Conservation (phyloP, 306 rosid genomes). For the Arachis hypogaea region DNA sequence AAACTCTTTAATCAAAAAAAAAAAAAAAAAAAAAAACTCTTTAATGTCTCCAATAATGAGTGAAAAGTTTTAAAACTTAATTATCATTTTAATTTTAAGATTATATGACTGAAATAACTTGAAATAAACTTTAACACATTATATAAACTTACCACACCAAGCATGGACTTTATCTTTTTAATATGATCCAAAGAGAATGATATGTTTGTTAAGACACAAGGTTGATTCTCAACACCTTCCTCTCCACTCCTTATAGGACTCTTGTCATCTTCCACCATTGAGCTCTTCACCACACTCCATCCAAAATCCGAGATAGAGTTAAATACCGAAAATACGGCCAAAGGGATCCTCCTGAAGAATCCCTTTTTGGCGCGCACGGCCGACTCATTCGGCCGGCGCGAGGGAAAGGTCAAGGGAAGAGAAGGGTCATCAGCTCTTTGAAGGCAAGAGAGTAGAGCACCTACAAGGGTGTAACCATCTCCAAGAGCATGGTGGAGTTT, state of each 20-base stretch:
- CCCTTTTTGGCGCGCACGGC: not conserved
- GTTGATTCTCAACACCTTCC: slow-evolving; percentile 40
- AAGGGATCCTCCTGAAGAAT: slow-evolving; percentile 17
- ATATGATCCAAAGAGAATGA: slow-evolving; percentile 48
- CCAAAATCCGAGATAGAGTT: slow-evolving; percentile 48
- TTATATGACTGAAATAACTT: too few relatives aligned
- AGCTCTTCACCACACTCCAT: slow-evolving; percentile 41
- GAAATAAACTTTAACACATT: not conserved
- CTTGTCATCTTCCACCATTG: slow-evolving; percentile 46
- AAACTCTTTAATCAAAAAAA: too few relatives aligned
- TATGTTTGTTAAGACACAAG: slow-evolving; percentile 41
- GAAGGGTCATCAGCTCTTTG: slow-evolving; percentile 62
- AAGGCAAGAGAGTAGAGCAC: slow-evolving; percentile 62
- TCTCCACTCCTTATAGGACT: slow-evolving; percentile 55
- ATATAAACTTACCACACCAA: slow-evolving; percentile 51
- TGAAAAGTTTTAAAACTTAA: too few relatives aligned
- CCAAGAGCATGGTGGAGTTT: slow-evolving; percentile 72
- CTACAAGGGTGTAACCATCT: slow-evolving; percentile 65
- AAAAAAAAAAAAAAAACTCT: too few relatives aligned
- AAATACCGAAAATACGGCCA: slow-evolving; percentile 10
- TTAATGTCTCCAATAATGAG: too few relatives aligned
- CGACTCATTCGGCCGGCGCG: not conserved
- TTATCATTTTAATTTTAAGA: too few relatives aligned
- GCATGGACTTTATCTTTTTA: slow-evolving; percentile 53
- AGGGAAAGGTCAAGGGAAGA: slow-evolving; percentile 61